These are phyloP conservation scores for Pseudocercospora fuligena DNA, from an alignment of 2,329 filamentous ascomycete genomes.

Conservation along the genomic window DNA sequence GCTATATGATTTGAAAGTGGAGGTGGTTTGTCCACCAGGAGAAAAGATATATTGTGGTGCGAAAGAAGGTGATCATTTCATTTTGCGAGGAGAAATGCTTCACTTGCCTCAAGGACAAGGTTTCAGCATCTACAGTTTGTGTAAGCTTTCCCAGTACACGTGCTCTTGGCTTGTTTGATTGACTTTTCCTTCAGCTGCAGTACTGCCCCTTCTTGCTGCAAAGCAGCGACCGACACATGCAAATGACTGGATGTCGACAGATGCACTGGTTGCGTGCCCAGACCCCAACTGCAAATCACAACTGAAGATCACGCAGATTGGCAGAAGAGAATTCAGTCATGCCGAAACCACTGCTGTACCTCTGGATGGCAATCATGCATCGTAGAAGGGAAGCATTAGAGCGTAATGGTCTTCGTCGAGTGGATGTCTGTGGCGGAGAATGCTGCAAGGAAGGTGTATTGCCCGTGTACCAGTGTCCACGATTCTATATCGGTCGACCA, in stretches of 20 bases:
- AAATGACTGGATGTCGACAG: conserved; percentile 33
- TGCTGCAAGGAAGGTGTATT: conserved; percentile 13
- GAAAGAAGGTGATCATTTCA: conserved; percentile 30
- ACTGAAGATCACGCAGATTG: conserved; percentile 25
- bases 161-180: neutral
- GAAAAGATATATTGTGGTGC: conserved; percentile 31
- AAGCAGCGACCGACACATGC: conserved; percentile 28
- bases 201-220: conserved; percentile 30
- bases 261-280: conserved; percentile 31
- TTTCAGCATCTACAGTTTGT: conserved; percentile 33
- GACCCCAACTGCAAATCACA: conserved; percentile 29
- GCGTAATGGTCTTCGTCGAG: neutral
- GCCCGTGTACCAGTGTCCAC: conserved; percentile 12
- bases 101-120: conserved; percentile 30
- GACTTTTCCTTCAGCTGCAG: conserved; percentile 22
- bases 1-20: conserved; percentile 29
- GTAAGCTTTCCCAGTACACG: conserved; percentile 12
- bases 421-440: conserved; percentile 16
- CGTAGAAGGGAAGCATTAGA: neutral
- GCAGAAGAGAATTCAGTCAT: conserved; percentile 25
- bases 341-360: conserved; percentile 31
- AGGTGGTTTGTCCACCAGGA: conserved; percentile 28
- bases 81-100: conserved; percentile 31
- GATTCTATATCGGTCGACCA: neutral
- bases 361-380: neutral